Conservation (phyloP, 2,329 filamentous ascomycete species). For the Botryotinia convoluta region DNA sequence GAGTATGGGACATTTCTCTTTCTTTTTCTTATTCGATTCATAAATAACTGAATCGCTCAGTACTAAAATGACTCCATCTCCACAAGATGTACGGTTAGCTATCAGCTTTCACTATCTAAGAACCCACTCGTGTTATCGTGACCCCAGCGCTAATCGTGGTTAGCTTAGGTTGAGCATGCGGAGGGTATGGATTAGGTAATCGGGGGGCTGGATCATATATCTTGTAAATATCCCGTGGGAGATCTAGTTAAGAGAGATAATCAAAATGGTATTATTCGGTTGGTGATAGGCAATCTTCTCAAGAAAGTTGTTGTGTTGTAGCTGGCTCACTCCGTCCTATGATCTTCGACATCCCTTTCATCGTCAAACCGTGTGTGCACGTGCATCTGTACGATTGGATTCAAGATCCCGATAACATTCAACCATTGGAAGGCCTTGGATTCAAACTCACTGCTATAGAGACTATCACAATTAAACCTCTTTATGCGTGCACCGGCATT, state of each 20-base stretch:
- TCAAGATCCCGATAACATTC: not conserved
- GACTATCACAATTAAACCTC: not conserved
- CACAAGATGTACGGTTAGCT: not conserved
- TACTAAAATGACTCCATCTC: not conserved
- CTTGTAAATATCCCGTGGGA: not conserved
- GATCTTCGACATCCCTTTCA: not conserved
- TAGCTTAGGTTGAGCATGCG: not conserved
- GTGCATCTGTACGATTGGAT: not conserved
- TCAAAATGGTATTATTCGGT: not conserved
- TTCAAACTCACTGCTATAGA: not conserved
- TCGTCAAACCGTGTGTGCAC: not conserved
- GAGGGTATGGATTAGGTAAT: not conserved
- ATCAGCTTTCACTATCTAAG: not conserved
- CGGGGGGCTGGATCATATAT: not conserved
- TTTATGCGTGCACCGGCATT: not conserved
- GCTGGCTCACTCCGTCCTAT: not conserved
- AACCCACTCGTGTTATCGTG: not conserved
- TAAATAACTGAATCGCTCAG: not conserved
- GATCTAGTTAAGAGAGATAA: not conserved
- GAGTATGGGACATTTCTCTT: not conserved
- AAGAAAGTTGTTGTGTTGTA: not conserved
- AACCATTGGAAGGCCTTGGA: not conserved
- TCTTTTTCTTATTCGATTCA: not conserved
- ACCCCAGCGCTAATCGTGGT: not conserved
- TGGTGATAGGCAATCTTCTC: not conserved